Evolutionary conservation across 2,329 filamentous ascomycete species (phyloP), one percentile per base, ranked within the genome.

Genomic region (Alternaria viburni): DNA sequence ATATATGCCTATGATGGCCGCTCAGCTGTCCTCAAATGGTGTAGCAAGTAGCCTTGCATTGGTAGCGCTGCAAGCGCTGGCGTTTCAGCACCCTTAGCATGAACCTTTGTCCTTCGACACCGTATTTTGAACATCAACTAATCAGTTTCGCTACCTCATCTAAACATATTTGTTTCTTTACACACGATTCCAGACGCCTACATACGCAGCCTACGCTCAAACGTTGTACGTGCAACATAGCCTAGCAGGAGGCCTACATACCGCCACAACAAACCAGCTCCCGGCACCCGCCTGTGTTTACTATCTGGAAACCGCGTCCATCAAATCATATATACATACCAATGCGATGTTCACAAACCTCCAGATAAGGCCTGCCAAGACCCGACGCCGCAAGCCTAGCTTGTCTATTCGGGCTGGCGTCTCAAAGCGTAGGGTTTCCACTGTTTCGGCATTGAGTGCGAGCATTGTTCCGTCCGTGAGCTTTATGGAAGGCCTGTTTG

Each of bases 401-500:
- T 59, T 74, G 56, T 66, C 67, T 9, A 59, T 68, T 28, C 69
- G 69, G 32, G 68, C 69, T 50, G 72, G 72, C 12, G 61, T 74
- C 6, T 36, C 59, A 23, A 74, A 74, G 62, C 69, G 70, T 21
- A 65, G 70, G 23, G 62, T 70, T 5, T 73, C 67, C 17, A 52
- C 52, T 10, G 68, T 69, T 2, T 60, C 65, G 9, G 62, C 65
- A 15, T 49, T 61, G n/a, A 66, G 47, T 54, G 59, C 57, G 12
- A 69, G 64, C 56, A 71, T 69, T 46, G 68, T 70, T 28, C 71
- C 71, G 9, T 72, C 72, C 6, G 36, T 74, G 54, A 71, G 68
- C 49, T 69, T 73, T 19, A 68, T 74, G 59, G 70, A 73, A 58
- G 62, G 61, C 2, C 50, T 74, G 43, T 74, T 74, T 54, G 72